Conservation (phyloP, 345 rosid species). For the Arabis hirsuta region DNA sequence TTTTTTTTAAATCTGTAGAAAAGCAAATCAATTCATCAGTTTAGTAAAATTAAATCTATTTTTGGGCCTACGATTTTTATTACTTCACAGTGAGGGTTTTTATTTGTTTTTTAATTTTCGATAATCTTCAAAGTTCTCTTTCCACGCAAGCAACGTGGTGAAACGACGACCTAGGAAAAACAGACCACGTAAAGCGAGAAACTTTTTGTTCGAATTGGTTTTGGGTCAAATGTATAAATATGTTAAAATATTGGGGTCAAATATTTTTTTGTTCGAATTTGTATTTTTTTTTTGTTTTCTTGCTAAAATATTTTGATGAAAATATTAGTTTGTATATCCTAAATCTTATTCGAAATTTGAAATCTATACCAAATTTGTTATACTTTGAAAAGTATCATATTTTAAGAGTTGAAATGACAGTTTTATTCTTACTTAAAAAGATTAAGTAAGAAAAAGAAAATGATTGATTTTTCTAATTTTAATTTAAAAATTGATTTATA, state of each 20-base stretch:
- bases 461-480: too few species aligned
- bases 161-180: constrained; percentile 43
- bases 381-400: too few species aligned
- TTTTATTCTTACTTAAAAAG: too few species aligned
- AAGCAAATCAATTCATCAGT: constrained; percentile 8
- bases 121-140: constrained; percentile 31
- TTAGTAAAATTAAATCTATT: constrained; percentile 48
- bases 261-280: too few species aligned
- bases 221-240: constrained; percentile 14
- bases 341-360: too few species aligned
- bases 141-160: constrained; percentile 48
- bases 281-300: too few species aligned
- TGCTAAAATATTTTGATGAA: too few species aligned
- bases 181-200: constrained; percentile 15
- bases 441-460: too few species aligned
- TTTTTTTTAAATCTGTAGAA: constrained; percentile 16
- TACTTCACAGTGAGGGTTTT: constrained; percentile 29
- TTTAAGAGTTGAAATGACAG: too few species aligned
- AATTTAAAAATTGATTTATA: too few species aligned
- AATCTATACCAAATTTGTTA: too few species aligned
- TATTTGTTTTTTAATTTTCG: not conserved
- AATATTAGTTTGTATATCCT: too few species aligned
- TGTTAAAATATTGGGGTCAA: not conserved
- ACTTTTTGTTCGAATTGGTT: constrained; percentile 12
- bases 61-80: constrained; percentile 34